Conservation (phyloP, 108 stramenopile species). For the Conticribra guillardii region DNA sequence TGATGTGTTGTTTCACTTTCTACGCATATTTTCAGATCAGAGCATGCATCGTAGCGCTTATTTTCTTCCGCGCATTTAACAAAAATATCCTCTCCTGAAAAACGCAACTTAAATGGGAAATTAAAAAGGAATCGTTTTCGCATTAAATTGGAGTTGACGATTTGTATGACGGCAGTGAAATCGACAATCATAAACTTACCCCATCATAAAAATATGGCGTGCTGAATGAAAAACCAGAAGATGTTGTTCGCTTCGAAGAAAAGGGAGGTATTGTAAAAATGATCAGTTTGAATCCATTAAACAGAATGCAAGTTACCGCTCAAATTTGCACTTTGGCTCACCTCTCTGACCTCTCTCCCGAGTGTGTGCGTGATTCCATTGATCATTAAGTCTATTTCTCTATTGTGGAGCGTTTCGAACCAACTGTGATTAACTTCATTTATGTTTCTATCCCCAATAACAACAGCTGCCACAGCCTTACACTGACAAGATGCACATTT, state of each 20-base stretch:
- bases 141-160: too few species aligned
- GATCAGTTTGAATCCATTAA: not conserved
- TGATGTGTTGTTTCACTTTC: not conserved
- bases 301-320: too few species aligned
- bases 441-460: not conserved
- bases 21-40: not conserved
- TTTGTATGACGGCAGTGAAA: too few species aligned
- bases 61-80: not conserved
- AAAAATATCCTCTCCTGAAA: not conserved
- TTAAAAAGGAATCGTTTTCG: not conserved
- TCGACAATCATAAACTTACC: not conserved
- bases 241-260: not conserved
- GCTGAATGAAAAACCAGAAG: not conserved
- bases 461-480: not conserved
- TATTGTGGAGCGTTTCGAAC: not conserved
- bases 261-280: not conserved
- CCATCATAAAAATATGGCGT: not conserved
- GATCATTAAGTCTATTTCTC: not conserved
- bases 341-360: not conserved
- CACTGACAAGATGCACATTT: not conserved
- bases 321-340: too few species aligned
- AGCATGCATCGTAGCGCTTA: constrained; percentile 3
- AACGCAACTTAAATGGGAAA: not conserved
- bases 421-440: not conserved
- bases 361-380: not conserved